Evolutionary conservation across 257 asterid genomes (phyloP).

Genomic region (Nicotiana knightiana): DNA sequence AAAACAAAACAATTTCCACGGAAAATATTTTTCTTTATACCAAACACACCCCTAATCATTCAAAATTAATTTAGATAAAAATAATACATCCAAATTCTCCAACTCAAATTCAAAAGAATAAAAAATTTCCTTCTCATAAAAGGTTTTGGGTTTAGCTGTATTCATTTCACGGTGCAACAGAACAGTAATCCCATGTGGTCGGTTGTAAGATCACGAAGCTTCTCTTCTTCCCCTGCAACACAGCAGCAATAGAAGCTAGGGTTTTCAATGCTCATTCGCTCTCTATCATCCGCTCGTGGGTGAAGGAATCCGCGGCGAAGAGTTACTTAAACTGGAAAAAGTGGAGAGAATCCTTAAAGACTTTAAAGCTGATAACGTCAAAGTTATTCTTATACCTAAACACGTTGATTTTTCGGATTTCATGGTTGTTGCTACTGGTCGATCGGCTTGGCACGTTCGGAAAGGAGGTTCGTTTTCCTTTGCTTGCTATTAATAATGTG

Average conservation of each 20-base stretch:
- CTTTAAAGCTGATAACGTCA: slow-evolving; percentile 81
- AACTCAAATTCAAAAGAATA: no score
- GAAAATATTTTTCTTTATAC: no score
- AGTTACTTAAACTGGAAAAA: slow-evolving; percentile 67
- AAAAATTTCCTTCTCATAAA: neutral
- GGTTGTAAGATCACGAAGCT: slow-evolving; percentile 40
- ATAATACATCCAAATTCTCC: no score
- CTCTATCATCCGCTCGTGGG: slow-evolving; percentile 12
- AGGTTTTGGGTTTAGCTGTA: neutral
- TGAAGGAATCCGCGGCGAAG: slow-evolving; percentile 10
- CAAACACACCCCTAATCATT: neutral
- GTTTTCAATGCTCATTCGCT: slow-evolving; percentile 23
- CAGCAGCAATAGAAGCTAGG: slow-evolving; percentile 29
- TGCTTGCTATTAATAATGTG: neutral
- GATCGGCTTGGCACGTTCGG: slow-evolving; percentile 95
- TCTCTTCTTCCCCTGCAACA: slow-evolving; percentile 22
- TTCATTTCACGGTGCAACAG: neutral
- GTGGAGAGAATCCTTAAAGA: slow-evolving; percentile 71
- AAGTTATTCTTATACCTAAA: slow-evolving; percentile 55
- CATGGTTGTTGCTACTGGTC: slow-evolving; percentile 87
- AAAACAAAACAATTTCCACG: no score
- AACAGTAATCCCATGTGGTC: slow-evolving; percentile 43
- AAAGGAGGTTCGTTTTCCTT: slow-evolving; percentile 30
- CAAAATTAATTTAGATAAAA: neutral
- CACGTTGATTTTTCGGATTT: slow-evolving; percentile 67